Evolutionary conservation across 257 asterid species (phyloP).

Genomic region (Cynanchum wilfordii): DNA sequence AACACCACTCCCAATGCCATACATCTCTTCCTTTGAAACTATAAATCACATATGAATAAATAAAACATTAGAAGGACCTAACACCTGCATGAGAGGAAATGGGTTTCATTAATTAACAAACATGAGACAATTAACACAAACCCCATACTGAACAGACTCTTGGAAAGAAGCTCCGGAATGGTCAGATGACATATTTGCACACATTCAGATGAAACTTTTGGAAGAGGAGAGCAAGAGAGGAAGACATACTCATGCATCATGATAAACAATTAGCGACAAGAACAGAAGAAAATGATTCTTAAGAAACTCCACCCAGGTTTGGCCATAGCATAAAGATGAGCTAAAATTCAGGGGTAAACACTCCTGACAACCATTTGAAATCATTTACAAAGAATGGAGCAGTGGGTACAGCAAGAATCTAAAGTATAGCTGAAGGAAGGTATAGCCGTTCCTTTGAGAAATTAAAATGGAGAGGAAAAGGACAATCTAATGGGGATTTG

Average conservation of each 20-base stretch:
- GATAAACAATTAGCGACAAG: background rate
- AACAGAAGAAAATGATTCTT: background rate
- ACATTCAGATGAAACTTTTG: background rate
- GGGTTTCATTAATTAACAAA: background rate
- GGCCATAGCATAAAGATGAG: background rate
- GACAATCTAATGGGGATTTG: background rate
- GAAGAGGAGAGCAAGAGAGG: background rate
- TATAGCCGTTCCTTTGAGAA: background rate
- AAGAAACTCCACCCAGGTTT: background rate
- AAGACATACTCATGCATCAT: background rate
- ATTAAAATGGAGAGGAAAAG: background rate
- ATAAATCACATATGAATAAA: background rate
- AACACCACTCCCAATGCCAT: background rate
- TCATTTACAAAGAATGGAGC: background rate
- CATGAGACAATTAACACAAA: background rate
- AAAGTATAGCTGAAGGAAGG: background rate
- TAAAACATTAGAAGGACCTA: background rate
- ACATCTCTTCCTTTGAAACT: background rate
- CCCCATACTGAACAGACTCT: background rate
- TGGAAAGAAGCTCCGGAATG: background rate
- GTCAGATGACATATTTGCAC: background rate
- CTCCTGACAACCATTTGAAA: background rate
- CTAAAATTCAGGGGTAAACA: too few relatives aligned
- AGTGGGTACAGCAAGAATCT: background rate
- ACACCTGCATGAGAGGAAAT: background rate